Evolutionary conservation across 345 rosid species (phyloP), one percentile per base, ranked within the genome.

Genomic region (Psidium friedrichsthalianum): DNA sequence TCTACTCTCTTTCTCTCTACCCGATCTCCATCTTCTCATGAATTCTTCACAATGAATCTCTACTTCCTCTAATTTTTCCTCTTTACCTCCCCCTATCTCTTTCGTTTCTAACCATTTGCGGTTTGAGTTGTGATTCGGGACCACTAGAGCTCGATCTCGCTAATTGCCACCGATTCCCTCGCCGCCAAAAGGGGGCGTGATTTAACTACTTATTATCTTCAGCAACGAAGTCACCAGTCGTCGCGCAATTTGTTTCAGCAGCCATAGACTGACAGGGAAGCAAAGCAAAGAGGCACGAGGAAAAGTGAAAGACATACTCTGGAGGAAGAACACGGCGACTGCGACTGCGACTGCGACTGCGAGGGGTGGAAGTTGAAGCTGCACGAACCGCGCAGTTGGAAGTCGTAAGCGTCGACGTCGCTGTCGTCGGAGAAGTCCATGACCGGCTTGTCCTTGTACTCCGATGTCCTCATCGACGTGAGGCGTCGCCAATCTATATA

Each of bases 381-480:
- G 74, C 52, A 86, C 82, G 83, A 88, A 18, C 59, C 85, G 78
- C 86, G 64, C 22, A 78, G 84, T 3, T 29, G 78, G 49, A 64
- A 88, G 7, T 80, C 87, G 6, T 84, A 86, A 3, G 86, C 89
- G 3, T 90, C 89, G 47, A 21, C 42, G 42, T 40, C 44, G 82
- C 82, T 78, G 40, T 42, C 87, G 87, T 83, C 87, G 18, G 86
- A 85, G 90, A 82, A 90, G 56, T 84, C 86, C 10, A 90, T 86
- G 58, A 87, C 76, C 78, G 82, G 88, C 89, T 91, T 90, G 32
- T 89, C 93, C 91, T 86, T 89, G 69, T 56, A 90, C 51, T 85
- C 87, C 80, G 90, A 85, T 11, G 92, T 86, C 85, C 87, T 87
- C 90, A 90, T 90, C 74, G 82, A 86, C 16, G 11, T 12, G 47